A percentile compares a stretch with the other conserved stretches of the same genome.
These are phyloP conservation scores for Amylostereum areolatum DNA, from an alignment of 1,284 basidiomycete genomes.

Conservation along the genomic window DNA sequence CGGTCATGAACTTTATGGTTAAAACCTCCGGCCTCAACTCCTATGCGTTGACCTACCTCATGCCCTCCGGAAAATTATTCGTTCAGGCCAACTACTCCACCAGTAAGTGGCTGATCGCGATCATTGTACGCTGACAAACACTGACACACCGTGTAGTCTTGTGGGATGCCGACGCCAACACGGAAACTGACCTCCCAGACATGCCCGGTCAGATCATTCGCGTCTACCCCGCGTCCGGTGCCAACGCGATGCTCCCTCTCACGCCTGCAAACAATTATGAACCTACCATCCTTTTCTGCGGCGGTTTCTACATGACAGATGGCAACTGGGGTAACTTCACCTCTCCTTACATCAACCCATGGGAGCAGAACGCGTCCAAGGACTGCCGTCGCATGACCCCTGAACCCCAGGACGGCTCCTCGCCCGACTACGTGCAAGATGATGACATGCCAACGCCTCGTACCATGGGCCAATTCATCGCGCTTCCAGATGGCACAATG, in stretches of 20 bases:
- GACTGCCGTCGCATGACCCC: conserved; percentile 75
- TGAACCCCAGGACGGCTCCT: conserved; percentile 60
- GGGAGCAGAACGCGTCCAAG: conserved; percentile 55
- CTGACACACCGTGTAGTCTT: conserved; percentile 34
- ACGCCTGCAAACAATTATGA: conserved; percentile 85
- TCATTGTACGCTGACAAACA: conserved; percentile 1
- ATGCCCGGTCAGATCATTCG: conserved; percentile 70
- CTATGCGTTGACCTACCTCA: conserved; percentile 46
- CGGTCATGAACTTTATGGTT: conserved; percentile 41
- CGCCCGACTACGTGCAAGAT: conserved; percentile 50
- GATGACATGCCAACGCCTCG: conserved; percentile 73
- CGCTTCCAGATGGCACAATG: conserved; percentile 69
- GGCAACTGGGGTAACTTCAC: conserved; percentile 68
- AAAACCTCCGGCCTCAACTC: conserved; percentile 47
- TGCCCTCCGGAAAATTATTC: conserved; percentile 64
- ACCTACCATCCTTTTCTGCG: conserved; percentile 84
- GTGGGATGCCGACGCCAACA: conserved; percentile 55
- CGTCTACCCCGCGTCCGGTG: conserved; percentile 91
- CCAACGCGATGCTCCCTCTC: conserved; percentile 84
- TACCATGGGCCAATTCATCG: conserved; percentile 84
- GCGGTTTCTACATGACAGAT: conserved; percentile 73
- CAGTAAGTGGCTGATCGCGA: conserved; percentile 34
- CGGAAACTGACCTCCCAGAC: conserved; percentile 52
- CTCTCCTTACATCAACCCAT: conserved; percentile 59
- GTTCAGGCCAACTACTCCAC: conserved; percentile 82